A percentile compares a stretch with the other conserved stretches of the same genome.
phyloP scores from a whole-genome alignment of 495 filamentous ascomycete genomes.

The Penicillium daleae region DNA sequence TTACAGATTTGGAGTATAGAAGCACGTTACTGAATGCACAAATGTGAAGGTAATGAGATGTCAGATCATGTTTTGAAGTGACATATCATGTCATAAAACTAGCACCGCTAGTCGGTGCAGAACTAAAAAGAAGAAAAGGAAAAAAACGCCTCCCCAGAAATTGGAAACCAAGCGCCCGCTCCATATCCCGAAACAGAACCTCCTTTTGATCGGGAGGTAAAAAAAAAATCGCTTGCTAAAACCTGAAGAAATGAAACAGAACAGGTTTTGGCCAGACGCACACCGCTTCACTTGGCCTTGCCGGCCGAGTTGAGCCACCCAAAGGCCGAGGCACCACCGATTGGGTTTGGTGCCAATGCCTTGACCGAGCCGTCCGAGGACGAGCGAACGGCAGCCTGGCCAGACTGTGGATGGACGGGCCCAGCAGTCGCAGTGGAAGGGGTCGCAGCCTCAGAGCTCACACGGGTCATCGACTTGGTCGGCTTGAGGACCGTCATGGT shows the following conservation, averaged over 20 bases:
- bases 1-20: not conserved
- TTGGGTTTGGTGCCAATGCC: slow-evolving; percentile 67
- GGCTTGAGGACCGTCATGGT: slow-evolving; percentile 82
- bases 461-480: slow-evolving; percentile 54
- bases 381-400: slow-evolving; percentile 29
- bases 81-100: not conserved
- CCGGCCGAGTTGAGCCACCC: slow-evolving; percentile 73
- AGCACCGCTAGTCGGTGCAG: not conserved
- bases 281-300: slow-evolving; percentile 27
- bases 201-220: not conserved
- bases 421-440: slow-evolving; percentile 37
- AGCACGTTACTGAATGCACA: not conserved
- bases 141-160: not conserved
- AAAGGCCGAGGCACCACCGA: slow-evolving; percentile 94
- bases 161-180: not conserved
- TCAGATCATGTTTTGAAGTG: not conserved
- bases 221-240: too few species aligned
- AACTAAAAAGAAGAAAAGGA: not conserved
- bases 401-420: slow-evolving; percentile 19
- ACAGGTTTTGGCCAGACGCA: too few species aligned
- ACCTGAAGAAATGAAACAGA: not conserved
- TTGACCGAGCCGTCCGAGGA: slow-evolving; percentile 26
- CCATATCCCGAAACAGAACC: not conserved
- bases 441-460: slow-evolving; percentile 37
- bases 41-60: not conserved